A percentile compares a stretch with the other conserved stretches of the same genome.
Evolutionary conservation across 1,284 basidiomycete genomes (phyloP).

Genomic region (Pisolithus thermaeus): DNA sequence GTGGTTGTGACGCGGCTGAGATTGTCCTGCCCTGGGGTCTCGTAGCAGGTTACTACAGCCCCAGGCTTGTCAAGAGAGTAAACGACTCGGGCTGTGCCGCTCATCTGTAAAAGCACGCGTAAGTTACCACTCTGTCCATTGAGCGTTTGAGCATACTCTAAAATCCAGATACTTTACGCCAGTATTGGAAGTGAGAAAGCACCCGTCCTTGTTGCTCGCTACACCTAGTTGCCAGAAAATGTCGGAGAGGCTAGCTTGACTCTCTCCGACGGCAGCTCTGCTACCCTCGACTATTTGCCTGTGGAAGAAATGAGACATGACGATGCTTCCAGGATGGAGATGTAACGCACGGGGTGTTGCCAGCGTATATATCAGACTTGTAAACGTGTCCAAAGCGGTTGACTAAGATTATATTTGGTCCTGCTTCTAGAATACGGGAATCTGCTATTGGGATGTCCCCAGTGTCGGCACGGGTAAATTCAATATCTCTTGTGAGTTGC

Average conservation of each 20-base stretch:
- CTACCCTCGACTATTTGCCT: slow-evolving; percentile 21
- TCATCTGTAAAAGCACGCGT: slow-evolving; percentile 19
- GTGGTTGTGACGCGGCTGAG: slow-evolving; percentile 54
- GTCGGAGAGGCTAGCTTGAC: slow-evolving; percentile 5
- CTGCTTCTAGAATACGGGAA: slow-evolving; percentile 30
- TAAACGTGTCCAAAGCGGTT: slow-evolving; percentile 45
- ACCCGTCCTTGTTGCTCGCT: slow-evolving; percentile 22
- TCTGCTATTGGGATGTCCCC: slow-evolving; percentile 42
- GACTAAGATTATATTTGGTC: slow-evolving; percentile 32
- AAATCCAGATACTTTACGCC: slow-evolving; percentile 39
- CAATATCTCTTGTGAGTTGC: slow-evolving; percentile 27
- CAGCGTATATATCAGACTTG: slow-evolving; percentile 24
- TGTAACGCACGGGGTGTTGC: slow-evolving; percentile 27
- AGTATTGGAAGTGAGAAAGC: slow-evolving; percentile 29
- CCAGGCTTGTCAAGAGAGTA: slow-evolving; percentile 30
- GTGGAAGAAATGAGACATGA: background rate
- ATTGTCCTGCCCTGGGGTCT: slow-evolving; percentile 36
- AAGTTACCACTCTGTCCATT: slow-evolving; percentile 1
- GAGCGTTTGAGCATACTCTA: slow-evolving; percentile 33
- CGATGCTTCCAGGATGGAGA: background rate
- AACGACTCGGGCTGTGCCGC: slow-evolving; percentile 23
- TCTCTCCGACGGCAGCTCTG: slow-evolving; percentile 11
- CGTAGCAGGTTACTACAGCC: slow-evolving; percentile 48
- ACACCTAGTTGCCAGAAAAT: slow-evolving; percentile 26
- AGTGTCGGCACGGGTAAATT: slow-evolving; percentile 35